Conservation (phyloP, 1,284 basidiomycete genomes). For the Malassezia sympodialis region DNA sequence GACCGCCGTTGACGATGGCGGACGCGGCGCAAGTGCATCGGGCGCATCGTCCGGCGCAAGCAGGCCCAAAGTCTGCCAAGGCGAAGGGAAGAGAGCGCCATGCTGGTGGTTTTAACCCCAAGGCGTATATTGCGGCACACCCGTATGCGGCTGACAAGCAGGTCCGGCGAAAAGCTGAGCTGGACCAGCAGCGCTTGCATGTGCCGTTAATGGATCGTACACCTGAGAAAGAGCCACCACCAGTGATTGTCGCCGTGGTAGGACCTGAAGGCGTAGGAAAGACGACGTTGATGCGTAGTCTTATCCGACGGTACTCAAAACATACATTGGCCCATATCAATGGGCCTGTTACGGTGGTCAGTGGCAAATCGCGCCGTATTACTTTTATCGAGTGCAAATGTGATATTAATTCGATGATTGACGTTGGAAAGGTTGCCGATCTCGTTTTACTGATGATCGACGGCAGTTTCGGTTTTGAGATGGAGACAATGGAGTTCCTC, state of each 20-base stretch:
- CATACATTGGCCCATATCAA: constrained; percentile 80
- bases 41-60: constrained; percentile 35
- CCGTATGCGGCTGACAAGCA: constrained; percentile 58
- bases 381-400: constrained; percentile 97
- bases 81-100: constrained; percentile 26
- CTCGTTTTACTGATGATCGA: constrained; percentile 94
- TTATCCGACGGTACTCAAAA: constrained; percentile 86
- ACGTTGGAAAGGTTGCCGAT: constrained; percentile 92
- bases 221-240: constrained; percentile 72
- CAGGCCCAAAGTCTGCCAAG: constrained; percentile 38
- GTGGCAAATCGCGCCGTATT: constrained; percentile 73
- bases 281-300: constrained; percentile 81
- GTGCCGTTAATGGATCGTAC: constrained; percentile 92
- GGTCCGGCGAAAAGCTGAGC: constrained; percentile 79
- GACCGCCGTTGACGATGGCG: constrained; percentile 21
- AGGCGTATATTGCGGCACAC: constrained; percentile 75
- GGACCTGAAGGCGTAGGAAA: constrained; percentile 94
- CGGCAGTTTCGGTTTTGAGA: constrained; percentile 94
- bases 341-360: constrained; percentile 92
- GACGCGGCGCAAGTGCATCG: constrained; percentile 39
- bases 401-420: constrained; percentile 95
- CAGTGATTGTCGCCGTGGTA: constrained; percentile 89
- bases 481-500: constrained; percentile 99
- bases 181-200: constrained; percentile 86
- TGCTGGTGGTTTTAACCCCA: constrained; percentile 68